Evolutionary conservation across 768 basidiomycete species (phyloP).

Genomic region (Favolaschia claudopus): DNA sequence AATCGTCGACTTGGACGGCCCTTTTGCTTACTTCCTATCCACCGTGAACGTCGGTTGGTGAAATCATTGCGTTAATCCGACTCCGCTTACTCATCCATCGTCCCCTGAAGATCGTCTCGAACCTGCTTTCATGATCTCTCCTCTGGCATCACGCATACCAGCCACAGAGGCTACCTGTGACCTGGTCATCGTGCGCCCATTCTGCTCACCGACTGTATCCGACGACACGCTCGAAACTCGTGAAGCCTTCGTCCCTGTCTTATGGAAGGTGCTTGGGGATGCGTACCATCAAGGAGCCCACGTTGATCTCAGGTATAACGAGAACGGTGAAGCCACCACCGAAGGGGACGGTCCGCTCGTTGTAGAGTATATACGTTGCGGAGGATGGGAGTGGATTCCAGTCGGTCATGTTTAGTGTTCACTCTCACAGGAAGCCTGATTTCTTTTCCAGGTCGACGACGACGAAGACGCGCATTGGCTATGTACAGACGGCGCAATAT

Average conservation of each 20-base stretch:
- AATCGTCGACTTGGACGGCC: constrained; percentile 66
- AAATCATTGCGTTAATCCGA: constrained; percentile 78
- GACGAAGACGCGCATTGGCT: constrained; percentile 74
- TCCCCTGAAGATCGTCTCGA: constrained; percentile 76
- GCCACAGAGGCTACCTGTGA: constrained; percentile 65
- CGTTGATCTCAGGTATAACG: constrained; percentile 63
- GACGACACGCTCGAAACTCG: constrained; percentile 53
- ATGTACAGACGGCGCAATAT: constrained; percentile 82
- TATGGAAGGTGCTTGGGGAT: constrained; percentile 60
- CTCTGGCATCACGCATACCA: constrained; percentile 59
- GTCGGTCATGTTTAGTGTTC: constrained; percentile 53
- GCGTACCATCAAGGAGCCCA: constrained; percentile 86
- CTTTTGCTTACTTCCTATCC: constrained; percentile 87
- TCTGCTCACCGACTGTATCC: constrained; percentile 58
- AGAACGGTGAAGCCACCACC: constrained; percentile 47
- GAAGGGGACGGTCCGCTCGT: constrained; percentile 60
- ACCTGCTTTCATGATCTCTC: constrained; percentile 78
- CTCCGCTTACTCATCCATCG: constrained; percentile 59
- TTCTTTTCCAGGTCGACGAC: constrained; percentile 53
- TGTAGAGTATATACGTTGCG: constrained; percentile 81
- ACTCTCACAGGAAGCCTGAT: neutral
- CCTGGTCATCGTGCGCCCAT: constrained; percentile 78
- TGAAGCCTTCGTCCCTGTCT: constrained; percentile 58
- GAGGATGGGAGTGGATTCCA: constrained; percentile 88
- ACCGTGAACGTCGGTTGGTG: constrained; percentile 85